These are phyloP conservation scores for Chrysoporthe cubensis DNA, from an alignment of 2,329 filamentous ascomycete species.

Conservation along the genomic window DNA sequence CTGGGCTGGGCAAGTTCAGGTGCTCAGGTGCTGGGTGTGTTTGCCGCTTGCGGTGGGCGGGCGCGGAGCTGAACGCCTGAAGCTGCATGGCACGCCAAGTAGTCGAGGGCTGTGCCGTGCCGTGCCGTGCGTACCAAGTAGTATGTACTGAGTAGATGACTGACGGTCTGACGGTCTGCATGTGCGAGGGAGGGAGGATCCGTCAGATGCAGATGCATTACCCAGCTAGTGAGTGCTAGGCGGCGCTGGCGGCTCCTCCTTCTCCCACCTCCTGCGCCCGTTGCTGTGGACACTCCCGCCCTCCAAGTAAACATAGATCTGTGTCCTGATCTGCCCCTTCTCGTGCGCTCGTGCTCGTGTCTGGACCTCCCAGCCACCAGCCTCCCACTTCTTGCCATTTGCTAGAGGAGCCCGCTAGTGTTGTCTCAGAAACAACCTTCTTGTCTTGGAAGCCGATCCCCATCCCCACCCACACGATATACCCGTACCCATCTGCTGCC, in stretches of 20 bases:
- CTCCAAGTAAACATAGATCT: constrained; percentile 7
- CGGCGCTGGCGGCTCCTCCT: not conserved
- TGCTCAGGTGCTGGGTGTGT: not conserved
- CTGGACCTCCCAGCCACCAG: constrained; percentile 6
- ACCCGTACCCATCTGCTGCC: constrained; percentile 6
- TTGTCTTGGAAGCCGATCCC: constrained; percentile 5
- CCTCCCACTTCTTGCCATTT: constrained; percentile 17
- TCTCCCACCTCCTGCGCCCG: not conserved
- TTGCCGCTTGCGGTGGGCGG: not conserved
- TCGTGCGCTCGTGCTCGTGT: not conserved
- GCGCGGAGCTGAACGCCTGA: constrained; percentile 4
- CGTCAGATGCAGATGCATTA: no score
- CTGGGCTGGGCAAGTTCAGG: not conserved
- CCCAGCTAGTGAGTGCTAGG: not conserved
- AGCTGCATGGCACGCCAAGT: not conserved
- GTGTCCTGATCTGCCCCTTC: not conserved
- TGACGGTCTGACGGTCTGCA: no score
- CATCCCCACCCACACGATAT: not conserved
- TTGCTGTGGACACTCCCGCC: constrained; percentile 15
- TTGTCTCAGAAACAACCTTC: constrained; percentile 16
- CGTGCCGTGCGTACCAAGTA: no score
- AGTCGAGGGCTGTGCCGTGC: no score
- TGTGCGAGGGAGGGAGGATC: not conserved
- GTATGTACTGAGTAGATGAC: no score
- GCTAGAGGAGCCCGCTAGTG: not conserved